These are phyloP conservation scores for Aspergillus hortae DNA, from an alignment of 2,329 filamentous ascomycete genomes.

Conservation along the genomic window DNA sequence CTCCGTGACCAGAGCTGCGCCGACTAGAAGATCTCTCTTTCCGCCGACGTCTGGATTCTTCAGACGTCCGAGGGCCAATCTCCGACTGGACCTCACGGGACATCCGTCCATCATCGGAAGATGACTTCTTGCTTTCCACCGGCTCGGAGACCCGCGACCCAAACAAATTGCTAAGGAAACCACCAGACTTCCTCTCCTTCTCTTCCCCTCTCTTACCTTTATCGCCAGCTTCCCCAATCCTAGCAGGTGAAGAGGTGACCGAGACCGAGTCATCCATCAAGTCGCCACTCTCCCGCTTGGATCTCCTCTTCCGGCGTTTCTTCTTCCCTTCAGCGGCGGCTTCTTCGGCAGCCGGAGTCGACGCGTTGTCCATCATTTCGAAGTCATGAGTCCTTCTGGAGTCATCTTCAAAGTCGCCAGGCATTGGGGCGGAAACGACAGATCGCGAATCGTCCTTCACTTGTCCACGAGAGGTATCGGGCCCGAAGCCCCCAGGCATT, in stretches of 20 bases:
- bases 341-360: conserved; percentile 5
- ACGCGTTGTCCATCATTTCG: conserved; percentile 17
- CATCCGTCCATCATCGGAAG: conserved; percentile 25
- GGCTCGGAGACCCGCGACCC: conserved; percentile 33
- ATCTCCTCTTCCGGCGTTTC: conserved; percentile 24
- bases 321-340: conserved; percentile 20
- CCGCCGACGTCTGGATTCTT: conserved; percentile 42
- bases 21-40: conserved; percentile 43
- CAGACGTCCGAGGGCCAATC: conserved; percentile 26
- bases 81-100: conserved; percentile 36
- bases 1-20: conserved; percentile 40
- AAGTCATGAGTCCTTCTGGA: conserved; percentile 19
- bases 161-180: conserved; percentile 38
- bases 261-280: conserved; percentile 36
- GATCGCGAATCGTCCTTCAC: conserved; percentile 13
- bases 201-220: conserved; percentile 30
- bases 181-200: conserved; percentile 28
- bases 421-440: conserved; percentile 17
- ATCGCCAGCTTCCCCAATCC: conserved; percentile 28
- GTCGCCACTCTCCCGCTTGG: conserved; percentile 23
- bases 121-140: conserved; percentile 22
- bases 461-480: conserved; percentile 7
- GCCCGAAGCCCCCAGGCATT: conserved; percentile 32
- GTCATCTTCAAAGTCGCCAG: conserved; percentile 13
- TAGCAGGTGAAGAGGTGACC: conserved; percentile 31